Evolutionary conservation across 140 eudicot genomes (phyloP).

Genomic region (Anethum foeniculum): DNA sequence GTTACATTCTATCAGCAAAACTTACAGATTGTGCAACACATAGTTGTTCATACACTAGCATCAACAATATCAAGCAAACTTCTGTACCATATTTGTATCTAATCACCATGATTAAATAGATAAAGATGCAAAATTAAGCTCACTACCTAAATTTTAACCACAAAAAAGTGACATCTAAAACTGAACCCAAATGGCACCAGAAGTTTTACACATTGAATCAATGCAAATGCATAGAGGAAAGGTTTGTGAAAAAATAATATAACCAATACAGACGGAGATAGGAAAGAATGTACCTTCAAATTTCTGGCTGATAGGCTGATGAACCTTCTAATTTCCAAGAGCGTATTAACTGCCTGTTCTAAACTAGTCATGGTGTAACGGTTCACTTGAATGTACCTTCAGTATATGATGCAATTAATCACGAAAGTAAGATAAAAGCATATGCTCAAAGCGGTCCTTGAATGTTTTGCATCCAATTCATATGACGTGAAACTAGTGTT

Average conservation of each 20-base stretch:
- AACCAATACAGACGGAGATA: not conserved
- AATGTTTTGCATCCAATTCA: not conserved
- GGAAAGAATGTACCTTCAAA: conserved; percentile 28
- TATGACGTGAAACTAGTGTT: not conserved
- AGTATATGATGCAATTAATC: not conserved
- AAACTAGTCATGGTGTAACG: conserved; percentile 33
- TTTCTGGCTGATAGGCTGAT: conserved; percentile 34
- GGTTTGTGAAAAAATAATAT: not conserved
- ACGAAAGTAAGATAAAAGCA: not conserved
- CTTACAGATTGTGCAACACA: too few species aligned
- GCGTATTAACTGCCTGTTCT: conserved; percentile 37
- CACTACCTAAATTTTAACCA: not conserved
- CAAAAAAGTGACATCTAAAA: not conserved
- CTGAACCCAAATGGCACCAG: not conserved
- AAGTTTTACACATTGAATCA: not conserved
- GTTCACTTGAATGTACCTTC: not conserved
- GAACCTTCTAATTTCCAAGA: conserved; percentile 49
- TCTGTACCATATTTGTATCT: too few species aligned
- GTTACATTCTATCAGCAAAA: too few species aligned
- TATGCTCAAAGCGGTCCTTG: not conserved
- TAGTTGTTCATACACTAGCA: too few species aligned
- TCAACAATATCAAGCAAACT: too few species aligned
- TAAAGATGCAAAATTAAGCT: not conserved
- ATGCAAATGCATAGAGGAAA: not conserved
- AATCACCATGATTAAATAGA: too few species aligned